These are phyloP conservation scores for Gloeostereum incarnatum DNA, from an alignment of 768 basidiomycete genomes.

Conservation along the genomic window DNA sequence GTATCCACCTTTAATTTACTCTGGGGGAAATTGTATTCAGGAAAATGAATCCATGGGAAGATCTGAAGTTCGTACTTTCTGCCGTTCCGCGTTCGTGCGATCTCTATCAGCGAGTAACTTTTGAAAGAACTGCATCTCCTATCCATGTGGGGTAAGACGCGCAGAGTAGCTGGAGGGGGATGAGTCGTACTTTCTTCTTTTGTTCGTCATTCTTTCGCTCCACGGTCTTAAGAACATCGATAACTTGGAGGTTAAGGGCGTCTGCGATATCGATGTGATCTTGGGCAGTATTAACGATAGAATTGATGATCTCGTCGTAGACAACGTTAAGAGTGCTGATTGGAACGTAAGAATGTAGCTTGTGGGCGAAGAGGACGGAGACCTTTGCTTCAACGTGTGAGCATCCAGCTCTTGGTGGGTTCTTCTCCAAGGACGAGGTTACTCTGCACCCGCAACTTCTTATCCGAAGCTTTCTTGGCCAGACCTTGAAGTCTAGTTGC, in stretches of 20 bases:
- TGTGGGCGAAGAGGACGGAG: conserved; percentile 7
- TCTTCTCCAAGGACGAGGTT: conserved; percentile 55
- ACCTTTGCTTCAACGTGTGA: conserved; percentile 48
- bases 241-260: conserved; percentile 44
- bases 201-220: conserved; percentile 57
- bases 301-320: conserved; percentile 56
- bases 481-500: conserved; percentile 60
- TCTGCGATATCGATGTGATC: conserved; percentile 67
- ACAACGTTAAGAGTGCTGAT: conserved; percentile 68
- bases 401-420: conserved; percentile 56
- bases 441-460: conserved; percentile 49
- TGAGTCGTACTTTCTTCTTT: conserved; percentile 50
- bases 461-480: conserved; percentile 60
- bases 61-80: conserved; percentile 35
- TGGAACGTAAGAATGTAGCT: conserved; percentile 2
- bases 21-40: conserved; percentile 7
- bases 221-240: conserved; percentile 50
- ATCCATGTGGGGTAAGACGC: conserved; percentile 3
- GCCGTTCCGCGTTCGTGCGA: conserved; percentile 52
- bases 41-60: conserved; percentile 3
- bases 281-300: conserved; percentile 50
- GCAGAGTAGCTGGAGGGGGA: conserved; percentile 3
- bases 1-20: conserved; percentile 20
- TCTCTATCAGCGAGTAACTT: conserved; percentile 67
- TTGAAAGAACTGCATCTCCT: conserved; percentile 67